These are phyloP conservation scores for Huntiella omanensis DNA, from an alignment of 2,329 filamentous ascomycete genomes.

Conservation along the genomic window DNA sequence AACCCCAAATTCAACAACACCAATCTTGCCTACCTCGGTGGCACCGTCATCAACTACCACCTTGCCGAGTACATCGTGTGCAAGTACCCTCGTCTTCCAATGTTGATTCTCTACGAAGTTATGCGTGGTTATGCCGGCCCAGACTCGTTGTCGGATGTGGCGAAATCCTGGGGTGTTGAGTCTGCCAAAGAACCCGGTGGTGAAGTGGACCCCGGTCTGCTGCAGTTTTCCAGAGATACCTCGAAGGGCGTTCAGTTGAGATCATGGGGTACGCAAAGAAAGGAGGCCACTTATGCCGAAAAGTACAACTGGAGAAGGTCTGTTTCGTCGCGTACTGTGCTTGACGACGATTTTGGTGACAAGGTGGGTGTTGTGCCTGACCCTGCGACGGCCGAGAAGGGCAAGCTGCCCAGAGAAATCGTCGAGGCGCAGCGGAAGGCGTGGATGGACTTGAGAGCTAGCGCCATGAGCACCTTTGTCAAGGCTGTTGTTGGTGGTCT, in stretches of 20 bases:
- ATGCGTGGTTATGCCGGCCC: slow-evolving; percentile 70
- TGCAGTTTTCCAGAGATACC: slow-evolving; percentile 52
- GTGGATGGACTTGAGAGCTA: slow-evolving; percentile 52
- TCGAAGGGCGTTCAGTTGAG: slow-evolving; percentile 26
- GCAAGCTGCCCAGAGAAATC: slow-evolving; percentile 12
- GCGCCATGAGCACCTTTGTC: slow-evolving; percentile 57
- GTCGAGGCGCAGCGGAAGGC: slow-evolving; percentile 14
- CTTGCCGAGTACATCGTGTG: slow-evolving; percentile 73
- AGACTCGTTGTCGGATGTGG: slow-evolving; percentile 52
- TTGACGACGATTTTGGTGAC: slow-evolving; percentile 75
- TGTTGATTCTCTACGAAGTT: slow-evolving; percentile 69
- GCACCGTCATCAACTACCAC: slow-evolving; percentile 73
- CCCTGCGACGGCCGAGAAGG: slow-evolving; percentile 5
- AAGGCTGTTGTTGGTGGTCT: slow-evolving; percentile 68
- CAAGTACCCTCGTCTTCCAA: slow-evolving; percentile 78
- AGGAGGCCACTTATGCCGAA: slow-evolving; percentile 27
- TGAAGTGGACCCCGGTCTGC: slow-evolving; percentile 77
- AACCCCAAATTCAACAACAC: slow-evolving; percentile 75
- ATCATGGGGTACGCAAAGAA: slow-evolving; percentile 30
- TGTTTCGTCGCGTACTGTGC: slow-evolving; percentile 57
- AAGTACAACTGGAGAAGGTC: slow-evolving; percentile 44
- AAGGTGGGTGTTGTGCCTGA: slow-evolving; percentile 16
- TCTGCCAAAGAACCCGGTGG: slow-evolving; percentile 66
- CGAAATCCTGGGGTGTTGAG: slow-evolving; percentile 82
- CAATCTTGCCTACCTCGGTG: slow-evolving; percentile 62